Conservation (phyloP, 495 filamentous ascomycete species). For the Aspergillus wentii region DNA sequence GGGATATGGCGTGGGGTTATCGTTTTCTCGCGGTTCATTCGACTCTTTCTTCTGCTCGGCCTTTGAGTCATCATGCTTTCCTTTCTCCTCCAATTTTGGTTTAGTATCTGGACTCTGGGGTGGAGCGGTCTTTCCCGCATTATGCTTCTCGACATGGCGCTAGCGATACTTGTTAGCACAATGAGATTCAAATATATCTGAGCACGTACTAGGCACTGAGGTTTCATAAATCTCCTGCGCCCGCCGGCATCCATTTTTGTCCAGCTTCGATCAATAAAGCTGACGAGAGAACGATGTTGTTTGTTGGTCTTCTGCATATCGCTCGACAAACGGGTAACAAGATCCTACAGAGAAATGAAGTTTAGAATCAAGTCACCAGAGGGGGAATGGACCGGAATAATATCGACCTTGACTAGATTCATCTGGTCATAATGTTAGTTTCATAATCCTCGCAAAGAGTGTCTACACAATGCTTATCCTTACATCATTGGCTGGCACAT, state of each 20-base stretch:
- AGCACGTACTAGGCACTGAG: background rate
- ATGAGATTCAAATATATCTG: no score
- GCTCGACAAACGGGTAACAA: background rate
- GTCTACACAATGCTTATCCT: background rate
- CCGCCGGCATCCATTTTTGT: background rate
- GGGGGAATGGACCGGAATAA: background rate
- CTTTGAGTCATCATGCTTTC: background rate
- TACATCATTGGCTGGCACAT: slow-evolving; percentile 2
- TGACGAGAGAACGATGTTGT: background rate
- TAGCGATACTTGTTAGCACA: background rate
- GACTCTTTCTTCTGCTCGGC: background rate
- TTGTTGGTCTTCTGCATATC: background rate
- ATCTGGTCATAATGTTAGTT: background rate
- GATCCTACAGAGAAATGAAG: background rate
- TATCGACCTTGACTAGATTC: background rate
- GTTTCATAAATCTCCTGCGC: slow-evolving; percentile 1
- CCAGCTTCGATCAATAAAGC: background rate
- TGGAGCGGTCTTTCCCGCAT: no score
- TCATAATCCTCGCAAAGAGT: background rate
- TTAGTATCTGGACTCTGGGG: no score
- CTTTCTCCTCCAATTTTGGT: background rate
- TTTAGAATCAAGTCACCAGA: background rate
- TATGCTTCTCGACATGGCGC: background rate
- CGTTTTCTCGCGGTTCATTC: background rate
- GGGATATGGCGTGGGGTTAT: no score